Conservation (phyloP, 2,329 filamentous ascomycete species). For the Falciphora oryzae region DNA sequence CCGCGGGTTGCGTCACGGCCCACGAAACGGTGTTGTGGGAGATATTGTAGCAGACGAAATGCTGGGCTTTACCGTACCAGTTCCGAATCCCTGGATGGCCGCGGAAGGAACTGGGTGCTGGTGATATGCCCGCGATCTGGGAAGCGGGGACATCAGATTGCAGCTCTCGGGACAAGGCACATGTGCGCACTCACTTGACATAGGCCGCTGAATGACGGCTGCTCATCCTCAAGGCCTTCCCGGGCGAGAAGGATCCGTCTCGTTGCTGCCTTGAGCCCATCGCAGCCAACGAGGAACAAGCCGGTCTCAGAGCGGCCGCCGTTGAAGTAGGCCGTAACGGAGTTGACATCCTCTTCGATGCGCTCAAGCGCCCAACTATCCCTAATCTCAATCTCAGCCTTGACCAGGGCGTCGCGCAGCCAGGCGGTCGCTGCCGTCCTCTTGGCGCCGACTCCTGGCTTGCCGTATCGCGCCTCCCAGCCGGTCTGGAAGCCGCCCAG, state of each 20-base stretch:
- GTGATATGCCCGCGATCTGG: conserved; percentile 3
- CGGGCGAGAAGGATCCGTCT: conserved; percentile 1
- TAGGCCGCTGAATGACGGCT: not conserved
- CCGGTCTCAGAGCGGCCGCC: conserved; percentile 7
- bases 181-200: not conserved
- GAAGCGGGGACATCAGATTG: not conserved
- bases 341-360: conserved; percentile 3
- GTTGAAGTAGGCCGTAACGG: conserved; percentile 10
- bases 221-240: not conserved
- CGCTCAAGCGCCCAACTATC: conserved; percentile 9
- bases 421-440: conserved; percentile 1
- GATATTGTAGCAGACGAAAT: conserved; percentile 9
- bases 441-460: conserved; percentile 9
- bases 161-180: not conserved
- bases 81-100: conserved; percentile 2
- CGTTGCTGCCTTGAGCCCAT: conserved; percentile 7
- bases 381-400: conserved; percentile 6
- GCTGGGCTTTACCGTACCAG: conserved; percentile 7
- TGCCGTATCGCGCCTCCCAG: conserved; percentile 7
- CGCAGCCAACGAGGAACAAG: conserved; percentile 10
- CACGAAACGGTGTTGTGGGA: conserved; percentile 3
- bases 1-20: not conserved
- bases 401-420: conserved; percentile 2
- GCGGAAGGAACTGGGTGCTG: not conserved
- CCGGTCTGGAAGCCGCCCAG: conserved; percentile 6